Base-by-base conservation (phyloP, 257 asterid species). In the Phtheirospermum japonicum region DNA sequence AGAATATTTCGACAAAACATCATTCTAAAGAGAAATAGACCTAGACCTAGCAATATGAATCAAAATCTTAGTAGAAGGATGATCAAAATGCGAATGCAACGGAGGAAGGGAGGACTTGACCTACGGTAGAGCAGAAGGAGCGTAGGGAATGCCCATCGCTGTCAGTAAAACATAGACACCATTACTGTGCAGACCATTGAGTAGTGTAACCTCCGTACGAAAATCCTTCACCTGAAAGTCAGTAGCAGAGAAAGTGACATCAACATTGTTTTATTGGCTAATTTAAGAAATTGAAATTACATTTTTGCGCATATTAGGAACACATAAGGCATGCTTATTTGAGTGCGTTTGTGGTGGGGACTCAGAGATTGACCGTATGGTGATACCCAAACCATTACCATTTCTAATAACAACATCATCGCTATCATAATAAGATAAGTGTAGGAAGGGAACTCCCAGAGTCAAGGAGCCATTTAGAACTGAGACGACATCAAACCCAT, bases 161-260 rank as follows among this genome's bases (percentile, higher is more conserved):
- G n/a, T 8, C 1, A 31, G 20, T n/a, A 30, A 20, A 26, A 14
- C 26, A 10, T 13, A 14, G 2, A 30, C 19, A 3, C 59, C 50
- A 19, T 2, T 57, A n/a, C 18, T 34, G 36, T 1, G 36, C 14
- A 4, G 3, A 0, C 48, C 69, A 0, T 9, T 6, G 1, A 11
- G 30, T 12, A 20, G 19, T 2, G 6, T 4, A 9, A 20, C 12
- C 70, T 69, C 51, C 42, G 52, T 61, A 11, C 4, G 13, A 1
- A n/a, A 46, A 20, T 67, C 77, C 70, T 73, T 73, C 53, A 73
- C 70, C 14, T 4, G 13, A 61, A 67, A 73, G n/a, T n/a, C n/a
- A 32, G 4, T 45, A 46, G 31, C 60, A 68, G 48, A 73, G 9
- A 39, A 61, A n/a, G 56, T 32, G 28, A 34, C 5, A 34, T 67